A percentile compares a stretch with the other conserved stretches of the same genome.
Evolutionary conservation across 352 stramenopile genomes (phyloP).

Genomic region (Globisporangium cystogenes): DNA sequence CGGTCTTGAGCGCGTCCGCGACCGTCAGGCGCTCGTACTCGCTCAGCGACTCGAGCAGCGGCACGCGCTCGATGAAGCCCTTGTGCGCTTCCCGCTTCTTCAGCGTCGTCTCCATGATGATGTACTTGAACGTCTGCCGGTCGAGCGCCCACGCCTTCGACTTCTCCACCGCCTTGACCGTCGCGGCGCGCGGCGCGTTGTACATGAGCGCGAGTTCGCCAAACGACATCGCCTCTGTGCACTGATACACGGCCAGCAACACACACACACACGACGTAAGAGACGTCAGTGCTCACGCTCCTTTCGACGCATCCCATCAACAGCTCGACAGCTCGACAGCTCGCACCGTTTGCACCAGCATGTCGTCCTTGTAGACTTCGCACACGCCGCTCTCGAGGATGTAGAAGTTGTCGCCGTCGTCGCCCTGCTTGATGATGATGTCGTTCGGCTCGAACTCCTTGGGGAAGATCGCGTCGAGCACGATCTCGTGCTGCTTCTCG

Average conservation of each 20-base stretch:
- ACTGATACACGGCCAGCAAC: slow-evolving; percentile 29
- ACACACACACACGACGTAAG: background rate
- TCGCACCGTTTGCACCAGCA: slow-evolving; percentile 78
- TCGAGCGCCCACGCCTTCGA: slow-evolving; percentile 93
- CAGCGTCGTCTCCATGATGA: slow-evolving; percentile 89
- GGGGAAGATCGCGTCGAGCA: slow-evolving; percentile 84
- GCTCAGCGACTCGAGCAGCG: slow-evolving; percentile 88
- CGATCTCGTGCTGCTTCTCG: slow-evolving; percentile 83
- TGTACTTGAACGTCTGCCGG: slow-evolving; percentile 89
- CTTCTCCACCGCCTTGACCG: slow-evolving; percentile 87
- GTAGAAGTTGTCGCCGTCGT: slow-evolving; percentile 93
- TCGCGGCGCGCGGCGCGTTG: slow-evolving; percentile 93
- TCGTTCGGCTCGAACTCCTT: slow-evolving; percentile 74
- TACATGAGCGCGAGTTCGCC: slow-evolving; percentile 98
- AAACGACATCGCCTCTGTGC: slow-evolving; percentile 91
- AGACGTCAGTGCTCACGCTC: no score
- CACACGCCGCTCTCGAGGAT: slow-evolving; percentile 92
- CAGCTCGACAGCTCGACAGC: no score
- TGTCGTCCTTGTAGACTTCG: slow-evolving; percentile 85
- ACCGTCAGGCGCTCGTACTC: slow-evolving; percentile 89
- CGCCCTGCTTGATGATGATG: slow-evolving; percentile 88
- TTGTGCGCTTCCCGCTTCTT: slow-evolving; percentile 87
- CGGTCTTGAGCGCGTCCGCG: slow-evolving; percentile 74
- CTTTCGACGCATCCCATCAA: no score
- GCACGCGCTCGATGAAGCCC: slow-evolving; percentile 85